Evolutionary conservation across 495 filamentous ascomycete genomes (phyloP).

Genomic region (Aspergillus ostianus): DNA sequence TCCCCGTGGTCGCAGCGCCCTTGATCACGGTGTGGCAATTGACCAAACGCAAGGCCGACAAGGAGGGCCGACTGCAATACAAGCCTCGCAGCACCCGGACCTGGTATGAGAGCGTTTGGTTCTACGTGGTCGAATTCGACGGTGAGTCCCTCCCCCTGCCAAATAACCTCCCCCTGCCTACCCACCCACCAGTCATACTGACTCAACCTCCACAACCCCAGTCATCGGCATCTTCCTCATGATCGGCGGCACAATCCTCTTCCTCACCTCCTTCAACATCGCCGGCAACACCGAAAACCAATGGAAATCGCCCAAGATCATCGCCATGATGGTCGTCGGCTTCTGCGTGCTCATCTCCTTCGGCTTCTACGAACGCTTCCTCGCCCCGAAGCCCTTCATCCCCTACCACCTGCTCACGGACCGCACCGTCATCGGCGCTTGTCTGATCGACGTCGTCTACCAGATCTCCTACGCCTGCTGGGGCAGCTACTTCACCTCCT

Average conservation of each 20-base stretch:
- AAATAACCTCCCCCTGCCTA: too few relatives aligned
- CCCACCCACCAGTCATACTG: too few relatives aligned
- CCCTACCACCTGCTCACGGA: conserved; percentile 54
- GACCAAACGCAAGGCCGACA: conserved; percentile 53
- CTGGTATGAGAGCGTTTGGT: conserved; percentile 9
- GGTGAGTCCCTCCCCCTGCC: background rate
- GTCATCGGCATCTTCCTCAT: conserved; percentile 54
- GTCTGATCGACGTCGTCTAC: conserved; percentile 32
- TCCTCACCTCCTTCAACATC: conserved; percentile 52
- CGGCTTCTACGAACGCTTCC: conserved; percentile 50
- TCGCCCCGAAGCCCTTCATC: conserved; percentile 53
- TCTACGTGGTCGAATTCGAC: conserved; percentile 25
- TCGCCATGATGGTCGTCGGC: conserved; percentile 54
- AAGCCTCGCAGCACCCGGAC: background rate
- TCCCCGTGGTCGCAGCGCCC: conserved; percentile 48
- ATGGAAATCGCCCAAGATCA: conserved; percentile 50
- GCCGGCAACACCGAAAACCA: conserved; percentile 36
- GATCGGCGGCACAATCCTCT: conserved; percentile 51
- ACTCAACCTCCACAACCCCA: background rate
- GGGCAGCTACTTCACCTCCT: conserved; percentile 66
- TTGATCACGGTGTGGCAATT: conserved; percentile 18
- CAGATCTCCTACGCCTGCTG: conserved; percentile 29
- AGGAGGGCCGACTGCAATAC: conserved; percentile 23
- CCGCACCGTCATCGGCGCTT: conserved; percentile 59
- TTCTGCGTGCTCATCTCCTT: conserved; percentile 51